Evolutionary conservation across 2,329 filamentous ascomycete species (phyloP).

Genomic region (Verticillium isaacii): DNA sequence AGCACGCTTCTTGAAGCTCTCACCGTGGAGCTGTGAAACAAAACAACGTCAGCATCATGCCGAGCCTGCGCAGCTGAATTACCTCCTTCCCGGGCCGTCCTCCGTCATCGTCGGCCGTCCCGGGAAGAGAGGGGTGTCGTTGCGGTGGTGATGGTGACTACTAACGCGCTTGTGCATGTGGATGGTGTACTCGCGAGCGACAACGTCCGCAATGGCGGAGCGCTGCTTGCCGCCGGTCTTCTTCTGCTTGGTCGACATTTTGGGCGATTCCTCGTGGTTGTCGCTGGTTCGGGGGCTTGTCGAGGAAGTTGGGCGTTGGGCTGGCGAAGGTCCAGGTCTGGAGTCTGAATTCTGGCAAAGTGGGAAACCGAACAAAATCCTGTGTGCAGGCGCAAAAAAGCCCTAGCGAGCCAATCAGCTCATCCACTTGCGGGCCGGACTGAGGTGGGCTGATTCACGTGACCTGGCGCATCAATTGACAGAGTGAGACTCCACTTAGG

Average conservation of each 20-base stretch:
- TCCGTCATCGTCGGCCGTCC: not conserved
- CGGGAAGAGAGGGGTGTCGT: not conserved
- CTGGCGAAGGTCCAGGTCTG: conserved; percentile 4
- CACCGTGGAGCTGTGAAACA: conserved; percentile 76
- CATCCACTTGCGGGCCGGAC: not conserved
- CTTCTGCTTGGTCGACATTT: conserved; percentile 64
- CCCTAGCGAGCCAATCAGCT: conserved; percentile 8
- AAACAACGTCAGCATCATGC: conserved; percentile 26
- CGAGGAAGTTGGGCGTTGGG: conserved; percentile 9
- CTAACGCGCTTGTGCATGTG: conserved; percentile 88
- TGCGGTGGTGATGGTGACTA: conserved; percentile 5
- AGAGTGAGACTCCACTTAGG: not conserved
- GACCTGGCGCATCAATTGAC: conserved; percentile 1
- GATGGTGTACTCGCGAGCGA: conserved; percentile 99
- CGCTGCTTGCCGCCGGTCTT: conserved; percentile 68
- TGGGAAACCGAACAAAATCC: conserved; percentile 10
- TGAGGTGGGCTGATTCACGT: conserved; percentile 1
- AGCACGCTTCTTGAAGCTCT: conserved; percentile 99
- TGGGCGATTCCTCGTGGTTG: conserved; percentile 19
- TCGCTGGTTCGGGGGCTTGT: conserved; percentile 11
- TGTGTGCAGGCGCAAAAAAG: conserved; percentile 10
- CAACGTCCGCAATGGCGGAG: conserved; percentile 98
- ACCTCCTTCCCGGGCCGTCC: not conserved
- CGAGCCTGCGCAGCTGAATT: not conserved
- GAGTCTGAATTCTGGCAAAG: conserved; percentile 1